Percentiles rank a stretch among this genome's conserved stretches.
phyloP scores from a whole-genome alignment of 805 yeast genomes.

The Millerozyma miso region DNA sequence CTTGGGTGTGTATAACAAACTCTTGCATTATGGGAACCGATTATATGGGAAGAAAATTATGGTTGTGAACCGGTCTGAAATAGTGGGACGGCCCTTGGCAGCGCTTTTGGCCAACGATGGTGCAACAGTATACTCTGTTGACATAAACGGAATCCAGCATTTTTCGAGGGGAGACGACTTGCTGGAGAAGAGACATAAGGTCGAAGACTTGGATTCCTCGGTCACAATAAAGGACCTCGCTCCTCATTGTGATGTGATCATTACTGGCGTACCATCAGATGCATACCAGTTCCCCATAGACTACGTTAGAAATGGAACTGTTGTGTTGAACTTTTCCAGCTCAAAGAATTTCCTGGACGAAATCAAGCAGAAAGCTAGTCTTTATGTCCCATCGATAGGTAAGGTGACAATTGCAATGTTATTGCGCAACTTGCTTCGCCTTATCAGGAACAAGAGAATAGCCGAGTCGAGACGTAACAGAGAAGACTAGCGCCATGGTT shows the following conservation, averaged over 20 bases:
- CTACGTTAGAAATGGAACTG: conserved; percentile 79
- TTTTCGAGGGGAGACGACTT: conserved; percentile 94
- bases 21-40: conserved; percentile 85
- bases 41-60: conserved; percentile 89
- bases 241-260: conserved; percentile 78
- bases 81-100: conserved; percentile 96
- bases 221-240: conserved; percentile 61
- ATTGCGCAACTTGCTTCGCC: conserved; percentile 78
- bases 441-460: conserved; percentile 60
- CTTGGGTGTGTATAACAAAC: conserved; percentile 77
- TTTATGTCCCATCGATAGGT: conserved; percentile 94
- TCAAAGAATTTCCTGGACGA: conserved; percentile 82
- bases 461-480: not conserved
- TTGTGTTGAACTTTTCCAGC: conserved; percentile 84
- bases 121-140: conserved; percentile 91
- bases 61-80: conserved; percentile 90
- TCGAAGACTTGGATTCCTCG: conserved; percentile 48
- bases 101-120: conserved; percentile 96
- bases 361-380: conserved; percentile 79
- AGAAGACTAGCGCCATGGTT: not conserved
- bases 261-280: conserved; percentile 92
- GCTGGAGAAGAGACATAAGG: conserved; percentile 76
- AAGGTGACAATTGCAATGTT: conserved; percentile 96
- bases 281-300: conserved; percentile 82
- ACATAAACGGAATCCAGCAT: conserved; percentile 79